phyloP scores from a whole-genome alignment of 306 rosid genomes.

The Quercus parvula region DNA sequence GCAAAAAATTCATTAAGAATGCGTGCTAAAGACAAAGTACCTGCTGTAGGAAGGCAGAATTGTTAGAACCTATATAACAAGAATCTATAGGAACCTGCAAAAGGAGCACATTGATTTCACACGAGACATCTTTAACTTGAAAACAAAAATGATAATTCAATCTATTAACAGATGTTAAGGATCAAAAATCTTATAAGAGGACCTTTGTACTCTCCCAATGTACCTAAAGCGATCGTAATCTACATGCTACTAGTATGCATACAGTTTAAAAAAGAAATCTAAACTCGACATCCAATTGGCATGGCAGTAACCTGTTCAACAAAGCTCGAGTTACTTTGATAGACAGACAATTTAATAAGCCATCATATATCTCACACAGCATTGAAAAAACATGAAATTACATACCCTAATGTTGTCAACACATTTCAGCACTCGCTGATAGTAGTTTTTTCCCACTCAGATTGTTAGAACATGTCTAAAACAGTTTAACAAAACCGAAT shows the following conservation, averaged over 20 bases:
- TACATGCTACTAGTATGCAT: too few relatives aligned
- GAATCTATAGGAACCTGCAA: too few relatives aligned
- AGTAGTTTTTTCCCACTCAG: neutral
- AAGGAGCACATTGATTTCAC: too few relatives aligned
- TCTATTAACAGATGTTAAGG: too few relatives aligned
- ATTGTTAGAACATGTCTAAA: neutral
- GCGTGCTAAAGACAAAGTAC: constrained; percentile 34
- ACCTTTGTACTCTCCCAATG: too few relatives aligned
- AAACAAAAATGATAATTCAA: too few relatives aligned
- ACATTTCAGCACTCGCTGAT: neutral
- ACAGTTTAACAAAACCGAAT: neutral
- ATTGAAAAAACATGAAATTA: neutral
- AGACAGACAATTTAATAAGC: neutral
- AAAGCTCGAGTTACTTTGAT: neutral
- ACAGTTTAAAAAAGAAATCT: neutral
- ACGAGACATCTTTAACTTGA: too few relatives aligned
- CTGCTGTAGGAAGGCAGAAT: constrained; percentile 99
- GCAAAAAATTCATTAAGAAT: constrained; percentile 18
- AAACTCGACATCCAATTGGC: neutral
- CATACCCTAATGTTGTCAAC: neutral
- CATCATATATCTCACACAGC: neutral
- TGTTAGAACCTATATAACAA: constrained; percentile 21
- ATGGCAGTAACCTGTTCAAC: neutral
- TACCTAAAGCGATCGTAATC: too few relatives aligned
- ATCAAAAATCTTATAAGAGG: too few relatives aligned